These are phyloP conservation scores for Lotus japonicus DNA, from an alignment of 306 rosid species.

Conservation along the genomic window DNA sequence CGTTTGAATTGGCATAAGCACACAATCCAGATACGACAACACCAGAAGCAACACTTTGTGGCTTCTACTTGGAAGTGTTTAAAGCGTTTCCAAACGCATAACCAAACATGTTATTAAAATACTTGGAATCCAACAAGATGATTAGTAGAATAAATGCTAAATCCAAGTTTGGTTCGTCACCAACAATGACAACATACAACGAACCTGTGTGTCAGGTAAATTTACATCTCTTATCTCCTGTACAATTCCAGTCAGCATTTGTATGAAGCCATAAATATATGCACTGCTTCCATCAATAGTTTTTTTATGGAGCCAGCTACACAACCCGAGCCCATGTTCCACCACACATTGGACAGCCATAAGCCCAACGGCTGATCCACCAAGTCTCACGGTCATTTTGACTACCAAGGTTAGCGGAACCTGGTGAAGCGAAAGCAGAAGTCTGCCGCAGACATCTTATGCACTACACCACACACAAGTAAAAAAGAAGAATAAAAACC, in stretches of 20 bases:
- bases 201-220: conserved; percentile 17
- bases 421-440: conserved; percentile 70
- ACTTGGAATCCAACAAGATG: no score
- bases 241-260: conserved; percentile 26
- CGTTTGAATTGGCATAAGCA: no score
- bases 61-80: no score
- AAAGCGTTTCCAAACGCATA: no score
- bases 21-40: no score
- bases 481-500: conserved; percentile 11
- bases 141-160: background rate
- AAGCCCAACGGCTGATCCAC: conserved; percentile 97
- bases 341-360: conserved; percentile 93
- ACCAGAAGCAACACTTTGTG: no score
- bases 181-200: background rate
- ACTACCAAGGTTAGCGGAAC: conserved; percentile 38
- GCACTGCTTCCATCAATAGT: conserved; percentile 2
- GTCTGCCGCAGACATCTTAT: conserved; percentile 95
- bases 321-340: conserved; percentile 96
- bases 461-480: conserved; percentile 52
- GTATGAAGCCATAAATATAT: background rate
- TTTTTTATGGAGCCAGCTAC: conserved; percentile 26
- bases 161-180: background rate
- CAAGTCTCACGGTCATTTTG: conserved; percentile 64
- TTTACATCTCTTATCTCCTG: conserved; percentile 13
- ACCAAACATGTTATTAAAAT: no score